These are phyloP conservation scores for Caryopteris hybrid DNA, from an alignment of 305 asterid species.

Conservation along the genomic window DNA sequence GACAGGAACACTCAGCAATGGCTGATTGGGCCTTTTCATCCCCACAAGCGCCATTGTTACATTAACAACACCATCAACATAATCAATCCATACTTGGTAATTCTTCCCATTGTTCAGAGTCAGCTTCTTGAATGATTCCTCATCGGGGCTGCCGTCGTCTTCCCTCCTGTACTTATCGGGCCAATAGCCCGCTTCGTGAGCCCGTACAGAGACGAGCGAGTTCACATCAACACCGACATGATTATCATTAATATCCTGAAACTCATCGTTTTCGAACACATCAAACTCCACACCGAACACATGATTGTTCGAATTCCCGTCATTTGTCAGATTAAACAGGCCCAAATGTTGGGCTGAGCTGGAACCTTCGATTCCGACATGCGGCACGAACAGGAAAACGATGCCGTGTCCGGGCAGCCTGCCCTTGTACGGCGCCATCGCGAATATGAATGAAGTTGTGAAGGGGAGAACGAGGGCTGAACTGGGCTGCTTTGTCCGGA, in stretches of 20 bases:
- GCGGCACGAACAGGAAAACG: conserved; percentile 61
- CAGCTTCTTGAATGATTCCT: conserved; percentile 26
- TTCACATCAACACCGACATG: conserved; percentile 70
- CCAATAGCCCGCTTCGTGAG: conserved; percentile 61
- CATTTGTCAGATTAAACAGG: conserved; percentile 42
- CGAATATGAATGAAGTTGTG: conserved; percentile 65
- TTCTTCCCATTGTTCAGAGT: conserved; percentile 50
- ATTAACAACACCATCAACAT: conserved; percentile 36
- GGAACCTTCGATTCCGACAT: conserved; percentile 38
- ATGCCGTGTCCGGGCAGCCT: conserved; percentile 63
- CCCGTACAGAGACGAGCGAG: conserved; percentile 40
- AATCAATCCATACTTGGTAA: conserved; percentile 80
- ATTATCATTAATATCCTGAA: conserved; percentile 35
- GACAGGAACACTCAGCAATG: conserved; percentile 40
- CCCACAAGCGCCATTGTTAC: conserved; percentile 63
- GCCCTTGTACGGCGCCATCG: conserved; percentile 60
- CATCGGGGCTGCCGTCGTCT: too few species aligned
- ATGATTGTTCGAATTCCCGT: conserved; percentile 35
- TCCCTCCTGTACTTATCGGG: too few species aligned
- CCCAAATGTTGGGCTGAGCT: conserved; percentile 52
- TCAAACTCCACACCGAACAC: conserved; percentile 72
- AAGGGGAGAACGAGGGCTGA: conserved; percentile 47
- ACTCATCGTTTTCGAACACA: conserved; percentile 59
- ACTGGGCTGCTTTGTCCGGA: conserved; percentile 41
- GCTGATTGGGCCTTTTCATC: conserved; percentile 40